phyloP scores from a whole-genome alignment of 176 grass and related monocot genomes.

The Bothriochloa decipiens region DNA sequence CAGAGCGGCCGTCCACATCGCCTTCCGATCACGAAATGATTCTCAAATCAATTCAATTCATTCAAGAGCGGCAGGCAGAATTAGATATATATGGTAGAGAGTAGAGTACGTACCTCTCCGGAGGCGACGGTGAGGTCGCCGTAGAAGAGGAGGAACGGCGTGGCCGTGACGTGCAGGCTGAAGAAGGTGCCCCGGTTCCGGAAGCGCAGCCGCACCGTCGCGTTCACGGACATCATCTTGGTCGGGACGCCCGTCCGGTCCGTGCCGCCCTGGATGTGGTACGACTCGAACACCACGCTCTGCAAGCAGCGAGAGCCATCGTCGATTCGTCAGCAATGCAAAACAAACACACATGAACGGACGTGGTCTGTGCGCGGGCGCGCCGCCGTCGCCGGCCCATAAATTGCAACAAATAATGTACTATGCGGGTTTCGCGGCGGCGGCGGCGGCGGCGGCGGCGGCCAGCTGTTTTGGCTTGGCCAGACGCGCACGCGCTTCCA shows the following conservation, averaged over 20 bases:
- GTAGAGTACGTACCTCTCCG: conserved; percentile 57
- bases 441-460: neutral
- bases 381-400: neutral
- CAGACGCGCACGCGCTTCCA: conserved; percentile 20
- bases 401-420: neutral
- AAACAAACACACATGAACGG: neutral
- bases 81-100: neutral
- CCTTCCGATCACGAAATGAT: neutral
- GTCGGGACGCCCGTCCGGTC: conserved; percentile 96
- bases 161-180: conserved; percentile 88
- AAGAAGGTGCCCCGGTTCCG: conserved; percentile 96
- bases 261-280: conserved; percentile 94
- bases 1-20: neutral
- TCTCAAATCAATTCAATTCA: neutral
- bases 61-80: neutral
- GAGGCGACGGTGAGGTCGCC: conserved; percentile 87
- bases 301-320: neutral
- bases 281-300: conserved; percentile 93
- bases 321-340: neutral
- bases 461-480: conserved; percentile 10
- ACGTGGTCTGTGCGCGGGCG: neutral
- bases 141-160: conserved; percentile 73
- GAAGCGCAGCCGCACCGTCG: conserved; percentile 84
- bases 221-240: conserved; percentile 91
- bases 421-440: neutral